These are phyloP conservation scores for Byssothecium circinans DNA, from an alignment of 2,329 filamentous ascomycete genomes.

Conservation along the genomic window DNA sequence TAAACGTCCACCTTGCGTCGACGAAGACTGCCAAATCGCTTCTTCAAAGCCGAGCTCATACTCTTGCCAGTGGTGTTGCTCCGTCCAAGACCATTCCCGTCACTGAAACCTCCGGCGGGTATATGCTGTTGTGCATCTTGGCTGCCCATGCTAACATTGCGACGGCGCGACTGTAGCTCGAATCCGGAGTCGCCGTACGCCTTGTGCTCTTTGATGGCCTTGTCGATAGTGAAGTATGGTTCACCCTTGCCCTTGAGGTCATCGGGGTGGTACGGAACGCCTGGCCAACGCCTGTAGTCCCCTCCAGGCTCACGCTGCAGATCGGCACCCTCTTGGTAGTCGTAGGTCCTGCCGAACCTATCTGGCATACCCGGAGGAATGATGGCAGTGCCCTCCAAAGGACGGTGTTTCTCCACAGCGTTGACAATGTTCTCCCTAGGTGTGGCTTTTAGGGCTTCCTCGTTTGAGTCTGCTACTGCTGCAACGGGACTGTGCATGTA, in stretches of 20 bases:
- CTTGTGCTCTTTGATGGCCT: slow-evolving; percentile 64
- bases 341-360: slow-evolving; percentile 67
- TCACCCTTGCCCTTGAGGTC: slow-evolving; percentile 85
- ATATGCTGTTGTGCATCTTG: slow-evolving; percentile 23
- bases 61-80: slow-evolving; percentile 43
- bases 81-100: slow-evolving; percentile 26
- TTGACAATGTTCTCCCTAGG: slow-evolving; percentile 77
- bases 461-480: slow-evolving; percentile 72
- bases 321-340: slow-evolving; percentile 84
- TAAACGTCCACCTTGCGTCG: slow-evolving; percentile 34
- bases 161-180: slow-evolving; percentile 48
- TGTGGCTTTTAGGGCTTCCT: slow-evolving; percentile 77
- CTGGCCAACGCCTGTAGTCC: slow-evolving; percentile 76
- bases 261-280: slow-evolving; percentile 68
- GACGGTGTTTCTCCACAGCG: slow-evolving; percentile 70
- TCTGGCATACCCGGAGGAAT: slow-evolving; percentile 76
- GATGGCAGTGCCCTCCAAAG: slow-evolving; percentile 75
- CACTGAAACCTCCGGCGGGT: slow-evolving; percentile 32
- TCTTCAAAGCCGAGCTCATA: slow-evolving; percentile 47
- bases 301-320: slow-evolving; percentile 80
- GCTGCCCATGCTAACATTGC: slow-evolving; percentile 42
- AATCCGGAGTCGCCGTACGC: slow-evolving; percentile 45
- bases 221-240: slow-evolving; percentile 71
- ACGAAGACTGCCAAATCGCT: slow-evolving; percentile 51
- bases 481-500: slow-evolving; percentile 69